Conservation (phyloP, 1,284 basidiomycete genomes). For the Austroboletus rostrupii region DNA sequence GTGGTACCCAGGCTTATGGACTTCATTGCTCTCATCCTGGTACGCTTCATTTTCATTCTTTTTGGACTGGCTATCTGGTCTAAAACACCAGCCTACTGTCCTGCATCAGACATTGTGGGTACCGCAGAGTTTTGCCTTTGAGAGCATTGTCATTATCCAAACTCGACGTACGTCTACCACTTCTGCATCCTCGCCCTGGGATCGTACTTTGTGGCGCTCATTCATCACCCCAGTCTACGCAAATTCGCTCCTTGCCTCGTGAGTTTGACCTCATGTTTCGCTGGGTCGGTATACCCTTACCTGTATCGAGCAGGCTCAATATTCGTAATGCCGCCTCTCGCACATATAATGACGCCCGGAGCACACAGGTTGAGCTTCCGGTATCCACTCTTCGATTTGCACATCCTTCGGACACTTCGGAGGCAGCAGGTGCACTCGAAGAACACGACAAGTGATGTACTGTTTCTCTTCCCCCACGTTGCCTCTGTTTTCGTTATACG, state of each 20-base stretch:
- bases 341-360: neutral
- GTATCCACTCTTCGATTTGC: neutral
- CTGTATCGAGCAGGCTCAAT: slow-evolving; percentile 18
- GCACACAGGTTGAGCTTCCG: neutral
- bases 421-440: too few species aligned
- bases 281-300: neutral
- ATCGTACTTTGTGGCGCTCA: neutral
- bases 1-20: slow-evolving; percentile 21
- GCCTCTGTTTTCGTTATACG: too few species aligned
- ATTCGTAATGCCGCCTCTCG: slow-evolving; percentile 6
- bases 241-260: slow-evolving; percentile 30
- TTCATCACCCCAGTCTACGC: slow-evolving; percentile 18
- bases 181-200: neutral
- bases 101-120: slow-evolving; percentile 15
- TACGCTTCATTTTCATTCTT: slow-evolving; percentile 5
- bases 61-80: neutral
- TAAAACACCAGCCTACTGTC: neutral
- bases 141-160: slow-evolving; percentile 24
- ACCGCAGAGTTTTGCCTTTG: slow-evolving; percentile 19
- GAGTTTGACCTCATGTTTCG: neutral
- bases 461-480: too few species aligned
- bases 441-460: too few species aligned
- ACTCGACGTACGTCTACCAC: slow-evolving; percentile 22
- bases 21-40: slow-evolving; percentile 26
- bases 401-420: slow-evolving; percentile 1